Conservation (phyloP, 495 filamentous ascomycete genomes). For the Penicillium paradoxum region DNA sequence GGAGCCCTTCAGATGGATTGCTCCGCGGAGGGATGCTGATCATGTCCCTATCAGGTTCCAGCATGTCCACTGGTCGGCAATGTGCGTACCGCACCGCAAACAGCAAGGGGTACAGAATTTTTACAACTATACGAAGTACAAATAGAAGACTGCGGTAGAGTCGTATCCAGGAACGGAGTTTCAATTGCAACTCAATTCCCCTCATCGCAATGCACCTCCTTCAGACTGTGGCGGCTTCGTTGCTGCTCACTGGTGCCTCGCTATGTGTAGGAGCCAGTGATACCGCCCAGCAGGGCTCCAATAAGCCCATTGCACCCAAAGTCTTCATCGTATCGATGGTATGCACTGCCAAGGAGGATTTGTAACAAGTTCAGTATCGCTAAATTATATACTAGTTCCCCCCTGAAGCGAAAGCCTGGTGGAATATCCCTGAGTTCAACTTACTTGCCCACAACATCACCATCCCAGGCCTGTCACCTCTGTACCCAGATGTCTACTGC, state of each 20-base stretch:
- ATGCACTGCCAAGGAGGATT: conserved; percentile 8
- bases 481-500: conserved; percentile 63
- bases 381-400: conserved; percentile 44
- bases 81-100: neutral
- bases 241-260: conserved; percentile 15
- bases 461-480: conserved; percentile 59
- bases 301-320: conserved; percentile 51
- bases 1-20: neutral
- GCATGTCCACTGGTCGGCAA: neutral
- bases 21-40: neutral
- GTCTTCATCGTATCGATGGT: conserved; percentile 70
- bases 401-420: conserved; percentile 66
- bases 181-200: neutral
- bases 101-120: neutral
- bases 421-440: conserved; percentile 55
- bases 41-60: neutral
- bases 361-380: neutral
- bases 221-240: conserved; percentile 11
- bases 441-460: conserved; percentile 61
- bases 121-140: neutral
- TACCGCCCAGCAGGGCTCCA: neutral
- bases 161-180: neutral
- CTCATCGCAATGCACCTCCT: conserved; percentile 10
- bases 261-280: conserved; percentile 5
- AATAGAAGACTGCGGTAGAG: neutral